phyloP scores from a whole-genome alignment of 2,329 filamentous ascomycete species.

The Penicillium verrucosum region DNA sequence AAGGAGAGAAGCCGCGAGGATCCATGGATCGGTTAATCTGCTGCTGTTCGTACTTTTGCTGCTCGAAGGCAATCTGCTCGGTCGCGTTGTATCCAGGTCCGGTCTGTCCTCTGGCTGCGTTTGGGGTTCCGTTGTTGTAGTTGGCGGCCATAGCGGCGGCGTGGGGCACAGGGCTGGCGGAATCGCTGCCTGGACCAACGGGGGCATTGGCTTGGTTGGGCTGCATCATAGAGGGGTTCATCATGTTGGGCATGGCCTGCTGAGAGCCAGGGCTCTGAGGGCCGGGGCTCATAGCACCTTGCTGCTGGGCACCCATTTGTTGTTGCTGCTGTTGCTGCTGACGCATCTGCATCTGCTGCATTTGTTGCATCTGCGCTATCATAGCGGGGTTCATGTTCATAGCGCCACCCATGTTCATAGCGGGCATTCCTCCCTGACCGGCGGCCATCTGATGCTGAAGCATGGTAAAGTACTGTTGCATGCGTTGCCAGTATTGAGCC shows the following conservation, averaged over 20 bases:
- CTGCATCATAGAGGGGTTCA: constrained; percentile 70
- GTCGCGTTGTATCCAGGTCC: constrained; percentile 62
- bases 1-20: constrained; percentile 40
- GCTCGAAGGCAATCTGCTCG: constrained; percentile 72
- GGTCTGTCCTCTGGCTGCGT: constrained; percentile 31
- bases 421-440: constrained; percentile 41
- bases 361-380: constrained; percentile 70
- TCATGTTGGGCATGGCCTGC: constrained; percentile 53
- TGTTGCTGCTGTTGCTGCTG: constrained; percentile 45
- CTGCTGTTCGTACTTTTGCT: constrained; percentile 74
- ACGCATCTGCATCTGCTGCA: constrained; percentile 52
- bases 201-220: constrained; percentile 38
- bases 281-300: constrained; percentile 35
- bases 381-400: constrained; percentile 78
- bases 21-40: constrained; percentile 54
- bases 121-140: constrained; percentile 29
- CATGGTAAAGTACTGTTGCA: constrained; percentile 95
- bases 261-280: constrained; percentile 49
- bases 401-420: constrained; percentile 58
- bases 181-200: constrained; percentile 12
- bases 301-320: constrained; percentile 54
- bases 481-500: constrained; percentile 97
- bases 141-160: constrained; percentile 44
- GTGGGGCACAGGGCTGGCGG: constrained; percentile 51
- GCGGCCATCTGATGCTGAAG: constrained; percentile 87